These are phyloP conservation scores for Arthroderma uncinatum DNA, from an alignment of 2,329 filamentous ascomycete genomes.

Conservation along the genomic window DNA sequence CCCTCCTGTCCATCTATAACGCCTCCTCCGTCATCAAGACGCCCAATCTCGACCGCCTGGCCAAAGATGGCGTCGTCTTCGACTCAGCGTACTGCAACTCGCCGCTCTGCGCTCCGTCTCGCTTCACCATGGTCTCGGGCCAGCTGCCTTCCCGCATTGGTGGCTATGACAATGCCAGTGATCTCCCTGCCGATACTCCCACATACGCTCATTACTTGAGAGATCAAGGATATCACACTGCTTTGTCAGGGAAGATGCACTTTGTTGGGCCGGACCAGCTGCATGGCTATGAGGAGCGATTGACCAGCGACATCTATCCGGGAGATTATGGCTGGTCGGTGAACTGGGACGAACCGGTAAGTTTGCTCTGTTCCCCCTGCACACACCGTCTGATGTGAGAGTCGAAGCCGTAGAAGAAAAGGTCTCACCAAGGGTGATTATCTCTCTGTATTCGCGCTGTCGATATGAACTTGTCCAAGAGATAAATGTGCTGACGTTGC, in stretches of 20 bases:
- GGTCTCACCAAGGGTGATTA: neutral
- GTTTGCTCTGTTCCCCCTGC: conserved; percentile 15
- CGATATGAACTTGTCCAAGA: neutral
- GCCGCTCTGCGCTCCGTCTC: conserved; percentile 80
- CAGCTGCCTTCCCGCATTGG: conserved; percentile 85
- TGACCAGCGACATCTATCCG: conserved; percentile 93
- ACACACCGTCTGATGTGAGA: neutral
- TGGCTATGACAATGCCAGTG: conserved; percentile 81
- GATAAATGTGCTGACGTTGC: neutral
- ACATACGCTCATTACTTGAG: conserved; percentile 91
- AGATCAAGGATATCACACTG: conserved; percentile 75
- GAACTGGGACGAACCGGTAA: conserved; percentile 79
- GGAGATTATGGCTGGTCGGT: conserved; percentile 91
- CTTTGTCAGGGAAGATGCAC: conserved; percentile 92
- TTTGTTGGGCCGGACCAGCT: conserved; percentile 76
- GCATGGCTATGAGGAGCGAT: conserved; percentile 81
- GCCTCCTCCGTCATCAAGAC: conserved; percentile 80
- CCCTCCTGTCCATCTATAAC: conserved; percentile 86
- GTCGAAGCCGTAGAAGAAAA: neutral
- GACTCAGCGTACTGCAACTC: conserved; percentile 91
- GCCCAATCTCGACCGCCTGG: conserved; percentile 74
- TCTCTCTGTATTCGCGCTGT: neutral
- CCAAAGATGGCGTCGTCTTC: conserved; percentile 73
- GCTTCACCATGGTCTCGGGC: conserved; percentile 90
- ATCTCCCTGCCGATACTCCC: conserved; percentile 70